phyloP scores from a whole-genome alignment of 78 protist species.

The Dictyostelium brefeldianum region DNA sequence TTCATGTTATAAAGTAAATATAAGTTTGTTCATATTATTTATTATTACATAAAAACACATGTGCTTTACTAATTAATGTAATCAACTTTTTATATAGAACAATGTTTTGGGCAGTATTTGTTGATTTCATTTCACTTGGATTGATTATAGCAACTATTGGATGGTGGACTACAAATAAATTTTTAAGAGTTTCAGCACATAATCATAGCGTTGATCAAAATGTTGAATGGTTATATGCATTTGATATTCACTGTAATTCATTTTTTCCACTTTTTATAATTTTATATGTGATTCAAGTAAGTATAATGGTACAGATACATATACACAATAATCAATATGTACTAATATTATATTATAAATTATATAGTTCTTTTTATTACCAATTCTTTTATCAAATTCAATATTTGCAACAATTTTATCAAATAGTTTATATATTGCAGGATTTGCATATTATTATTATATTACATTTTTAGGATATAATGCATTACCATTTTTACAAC shows the following conservation, averaged over 20 bases:
- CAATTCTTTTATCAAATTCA: constrained; percentile 62
- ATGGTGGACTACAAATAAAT: constrained; percentile 87
- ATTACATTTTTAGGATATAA: constrained; percentile 95
- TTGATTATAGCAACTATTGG: constrained; percentile 71
- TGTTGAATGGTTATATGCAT: constrained; percentile 97
- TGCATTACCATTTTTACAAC: constrained; percentile 91
- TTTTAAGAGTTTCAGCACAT: constrained; percentile 56
- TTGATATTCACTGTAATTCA: constrained; percentile 98
- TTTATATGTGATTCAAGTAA: constrained; percentile 89
- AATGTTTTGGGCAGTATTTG: constrained; percentile 84
- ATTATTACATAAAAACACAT: no score
- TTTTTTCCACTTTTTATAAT: constrained; percentile 92
- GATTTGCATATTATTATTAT: constrained; percentile 91
- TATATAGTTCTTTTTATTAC: constrained; percentile 83
- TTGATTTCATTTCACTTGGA: constrained; percentile 89
- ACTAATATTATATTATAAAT: no score
- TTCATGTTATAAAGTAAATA: constrained; percentile 54
- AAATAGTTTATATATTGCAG: constrained; percentile 88
- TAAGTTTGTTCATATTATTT: no score
- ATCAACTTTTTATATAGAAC: constrained; percentile 40
- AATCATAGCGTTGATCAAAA: constrained; percentile 86
- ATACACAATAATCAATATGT: background rate
- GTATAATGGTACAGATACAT: background rate
- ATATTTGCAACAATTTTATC: constrained; percentile 79
- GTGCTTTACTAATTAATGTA: background rate